These are phyloP conservation scores for Parachlorella kessleri DNA, from an alignment of 139 green algal genomes.

Conservation along the genomic window DNA sequence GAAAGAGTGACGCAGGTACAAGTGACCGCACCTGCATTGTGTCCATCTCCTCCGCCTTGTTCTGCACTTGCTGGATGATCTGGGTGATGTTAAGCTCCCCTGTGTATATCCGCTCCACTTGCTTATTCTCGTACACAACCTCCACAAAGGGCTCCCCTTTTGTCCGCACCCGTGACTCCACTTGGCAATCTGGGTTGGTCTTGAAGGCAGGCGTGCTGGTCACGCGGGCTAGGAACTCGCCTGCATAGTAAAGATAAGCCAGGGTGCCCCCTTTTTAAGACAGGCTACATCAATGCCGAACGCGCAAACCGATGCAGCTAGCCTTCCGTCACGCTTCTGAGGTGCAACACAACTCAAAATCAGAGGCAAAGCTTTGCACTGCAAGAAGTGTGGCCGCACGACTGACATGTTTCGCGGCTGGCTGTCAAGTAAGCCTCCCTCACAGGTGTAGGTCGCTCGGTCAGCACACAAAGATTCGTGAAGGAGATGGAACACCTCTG, in stretches of 20 bases:
- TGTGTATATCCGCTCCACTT: slow-evolving; percentile 31
- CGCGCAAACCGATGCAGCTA: too few species aligned
- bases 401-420: too few species aligned
- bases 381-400: too few species aligned
- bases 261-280: not conserved
- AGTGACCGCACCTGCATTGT: slow-evolving; percentile 14
- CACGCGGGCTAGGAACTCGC: slow-evolving; percentile 39
- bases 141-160: slow-evolving; percentile 38
- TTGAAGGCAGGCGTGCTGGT: not conserved
- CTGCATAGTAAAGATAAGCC: not conserved
- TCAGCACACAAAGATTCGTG: too few species aligned
- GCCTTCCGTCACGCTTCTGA: too few species aligned
- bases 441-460: too few species aligned
- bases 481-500: too few species aligned
- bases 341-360: too few species aligned
- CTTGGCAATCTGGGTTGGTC: slow-evolving; percentile 39
- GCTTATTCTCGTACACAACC: slow-evolving; percentile 43
- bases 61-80: slow-evolving; percentile 37
- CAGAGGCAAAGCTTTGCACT: too few species aligned
- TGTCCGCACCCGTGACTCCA: slow-evolving; percentile 19
- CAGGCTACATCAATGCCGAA: too few species aligned
- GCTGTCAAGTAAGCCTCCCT: too few species aligned
- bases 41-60: slow-evolving; percentile 43
- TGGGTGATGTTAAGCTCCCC: slow-evolving; percentile 27
- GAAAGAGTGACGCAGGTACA: too few species aligned